Conservation (phyloP, 768 basidiomycete species). For the Termitomyces titanicus region DNA sequence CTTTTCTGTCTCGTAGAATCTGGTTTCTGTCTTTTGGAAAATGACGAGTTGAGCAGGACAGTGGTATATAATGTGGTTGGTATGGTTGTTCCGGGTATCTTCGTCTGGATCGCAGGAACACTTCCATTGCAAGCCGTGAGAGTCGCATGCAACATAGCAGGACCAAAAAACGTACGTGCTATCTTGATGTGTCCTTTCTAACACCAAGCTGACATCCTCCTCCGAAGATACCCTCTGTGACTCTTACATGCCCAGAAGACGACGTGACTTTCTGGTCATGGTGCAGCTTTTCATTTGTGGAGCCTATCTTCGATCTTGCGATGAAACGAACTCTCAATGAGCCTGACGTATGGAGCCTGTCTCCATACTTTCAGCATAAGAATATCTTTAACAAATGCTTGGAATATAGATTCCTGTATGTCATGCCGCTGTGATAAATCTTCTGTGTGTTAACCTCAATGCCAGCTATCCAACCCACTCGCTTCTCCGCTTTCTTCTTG, state of each 20-base stretch:
- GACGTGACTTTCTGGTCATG: slow-evolving; percentile 61
- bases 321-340: slow-evolving; percentile 45
- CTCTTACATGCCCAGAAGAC: slow-evolving; percentile 60
- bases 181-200: slow-evolving; percentile 2
- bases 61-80: slow-evolving; percentile 25
- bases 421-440: background rate
- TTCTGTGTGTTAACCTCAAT: background rate
- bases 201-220: background rate
- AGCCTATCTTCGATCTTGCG: slow-evolving; percentile 56
- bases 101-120: slow-evolving; percentile 52
- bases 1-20: slow-evolving; percentile 34
- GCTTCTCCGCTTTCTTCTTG: slow-evolving; percentile 57
- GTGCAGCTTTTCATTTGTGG: slow-evolving; percentile 61
- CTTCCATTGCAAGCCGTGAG: slow-evolving; percentile 45
- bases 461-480: slow-evolving; percentile 51
- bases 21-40: slow-evolving; percentile 24
- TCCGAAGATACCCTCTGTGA: slow-evolving; percentile 44
- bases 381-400: slow-evolving; percentile 65
- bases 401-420: slow-evolving; percentile 41
- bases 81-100: slow-evolving; percentile 30
- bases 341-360: slow-evolving; percentile 58
- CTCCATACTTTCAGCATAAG: slow-evolving; percentile 65
- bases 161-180: slow-evolving; percentile 39
- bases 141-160: slow-evolving; percentile 48
- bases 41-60: slow-evolving; percentile 3